Base-by-base conservation (phyloP, 768 basidiomycete species). In the Sarcodon sp. region DNA sequence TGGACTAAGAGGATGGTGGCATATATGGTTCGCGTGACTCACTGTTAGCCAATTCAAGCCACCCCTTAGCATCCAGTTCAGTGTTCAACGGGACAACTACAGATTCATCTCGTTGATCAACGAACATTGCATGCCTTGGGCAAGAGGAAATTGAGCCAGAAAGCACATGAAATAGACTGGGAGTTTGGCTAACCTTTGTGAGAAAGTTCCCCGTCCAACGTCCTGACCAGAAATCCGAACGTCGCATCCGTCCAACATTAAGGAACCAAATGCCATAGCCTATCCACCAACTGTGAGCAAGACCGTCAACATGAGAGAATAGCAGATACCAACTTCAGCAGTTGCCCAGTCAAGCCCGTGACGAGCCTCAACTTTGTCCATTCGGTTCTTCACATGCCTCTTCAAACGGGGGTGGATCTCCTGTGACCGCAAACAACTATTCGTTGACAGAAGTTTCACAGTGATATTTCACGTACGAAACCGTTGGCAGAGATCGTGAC, bases 181-280 rank as follows among this genome's bases (percentile, higher is more conserved):
- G 3, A 48, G 4, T 27, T 27, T 34, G 21, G 51, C 65, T 12
- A 43, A 75, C 75, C 84, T 69, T 46, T 89, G 87, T 53, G 85
- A 88, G 64, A 92, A 90, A 9, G 89, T 92, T 2, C 92, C 91
- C 35, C 91, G 63, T 0, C 91, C 92, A 0, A 92, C 88, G 59
- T 94, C 92, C 62, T 96, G 92, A 6, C 92, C 92, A 1, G 89
- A 91, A 33, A 96, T 87, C 12, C 91, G 77, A 7, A 96, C 73
- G 57, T 93, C 85, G 52, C 70, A 78, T 1, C 88, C 88, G 46
- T 89, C 83, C 2, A 77, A 65, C 79, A 94, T 76, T 33, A 94
- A 69, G 1, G 87, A 79, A 0, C 92, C 92, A 56, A 92, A 88
- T 0, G 92, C 91, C 62, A 96, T 63, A 0, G 88, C 86, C 86